These are phyloP conservation scores for Diplodia mutila DNA, from an alignment of 2,329 filamentous ascomycete species.

Conservation along the genomic window DNA sequence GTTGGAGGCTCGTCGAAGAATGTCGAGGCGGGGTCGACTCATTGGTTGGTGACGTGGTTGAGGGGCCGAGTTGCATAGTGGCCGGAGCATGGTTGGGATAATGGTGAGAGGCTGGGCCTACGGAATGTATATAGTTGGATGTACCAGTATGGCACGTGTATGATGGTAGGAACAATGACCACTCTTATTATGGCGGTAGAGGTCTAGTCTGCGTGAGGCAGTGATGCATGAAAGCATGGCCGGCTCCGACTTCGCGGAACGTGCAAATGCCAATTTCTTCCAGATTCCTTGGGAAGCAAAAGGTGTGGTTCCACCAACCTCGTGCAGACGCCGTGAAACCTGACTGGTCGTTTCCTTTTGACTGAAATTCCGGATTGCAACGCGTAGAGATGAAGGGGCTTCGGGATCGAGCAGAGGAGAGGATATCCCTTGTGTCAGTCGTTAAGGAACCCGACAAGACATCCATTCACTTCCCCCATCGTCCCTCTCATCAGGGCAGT, in stretches of 20 bases:
- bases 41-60: neutral
- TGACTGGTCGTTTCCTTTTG: neutral
- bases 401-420: too few species aligned
- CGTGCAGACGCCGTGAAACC: neutral
- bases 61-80: neutral
- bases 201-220: neutral
- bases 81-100: neutral
- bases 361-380: neutral
- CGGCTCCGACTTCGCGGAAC: neutral
- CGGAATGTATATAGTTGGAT: neutral
- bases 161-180: neutral
- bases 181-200: neutral
- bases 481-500: too few species aligned
- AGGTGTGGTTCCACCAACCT: neutral
- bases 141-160: neutral
- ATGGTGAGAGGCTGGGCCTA: neutral
- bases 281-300: neutral
- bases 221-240: too few species aligned
- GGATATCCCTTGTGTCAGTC: neutral
- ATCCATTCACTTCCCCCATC: too few species aligned
- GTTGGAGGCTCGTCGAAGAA: neutral
- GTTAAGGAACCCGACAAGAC: neutral
- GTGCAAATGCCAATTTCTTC: neutral
- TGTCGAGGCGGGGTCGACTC: constrained; percentile 5
- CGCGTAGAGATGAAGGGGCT: neutral